These are phyloP conservation scores for Coleophoma cylindrospora DNA, from an alignment of 2,329 filamentous ascomycete species.

Conservation along the genomic window DNA sequence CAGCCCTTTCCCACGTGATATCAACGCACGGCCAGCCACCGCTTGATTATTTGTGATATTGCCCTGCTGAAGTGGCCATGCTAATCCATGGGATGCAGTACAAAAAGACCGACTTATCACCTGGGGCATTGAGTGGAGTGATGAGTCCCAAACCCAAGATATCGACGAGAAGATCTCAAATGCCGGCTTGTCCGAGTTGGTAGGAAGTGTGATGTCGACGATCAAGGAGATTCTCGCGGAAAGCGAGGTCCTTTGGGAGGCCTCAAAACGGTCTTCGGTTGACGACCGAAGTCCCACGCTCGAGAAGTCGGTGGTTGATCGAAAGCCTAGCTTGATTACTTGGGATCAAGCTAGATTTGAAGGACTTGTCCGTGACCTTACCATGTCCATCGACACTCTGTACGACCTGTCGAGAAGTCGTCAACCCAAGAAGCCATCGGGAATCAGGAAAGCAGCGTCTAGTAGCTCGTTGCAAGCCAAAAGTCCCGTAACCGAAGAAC, in stretches of 20 bases:
- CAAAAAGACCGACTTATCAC: constrained; percentile 61
- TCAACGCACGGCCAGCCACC: not conserved
- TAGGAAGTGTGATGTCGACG: constrained; percentile 73
- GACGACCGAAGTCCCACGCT: constrained; percentile 14
- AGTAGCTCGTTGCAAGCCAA: constrained; percentile 11
- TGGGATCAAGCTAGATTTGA: constrained; percentile 72
- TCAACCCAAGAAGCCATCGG: constrained; percentile 28
- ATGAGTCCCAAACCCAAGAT: constrained; percentile 61
- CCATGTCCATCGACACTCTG: constrained; percentile 72
- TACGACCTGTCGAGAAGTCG: constrained; percentile 71
- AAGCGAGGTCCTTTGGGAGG: constrained; percentile 66
- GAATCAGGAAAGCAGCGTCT: constrained; percentile 13
- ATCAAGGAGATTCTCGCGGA: constrained; percentile 78
- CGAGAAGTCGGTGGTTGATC: constrained; percentile 36
- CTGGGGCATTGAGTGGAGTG: constrained; percentile 80
- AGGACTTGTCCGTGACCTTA: constrained; percentile 69
- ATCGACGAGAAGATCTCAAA: constrained; percentile 69
- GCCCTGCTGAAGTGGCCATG: too few relatives aligned
- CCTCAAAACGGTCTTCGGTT: constrained; percentile 40
- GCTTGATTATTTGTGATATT: too few relatives aligned
- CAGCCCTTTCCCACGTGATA: not conserved
- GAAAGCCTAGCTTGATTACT: constrained; percentile 50
- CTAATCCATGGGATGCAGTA: too few relatives aligned
- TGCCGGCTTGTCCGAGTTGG: constrained; percentile 70
- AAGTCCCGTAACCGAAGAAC: constrained; percentile 26